A percentile compares a stretch with the other conserved stretches of the same genome.
Conservation (phyloP, 2,329 filamentous ascomycete species). For the Epichloe typhina region DNA sequence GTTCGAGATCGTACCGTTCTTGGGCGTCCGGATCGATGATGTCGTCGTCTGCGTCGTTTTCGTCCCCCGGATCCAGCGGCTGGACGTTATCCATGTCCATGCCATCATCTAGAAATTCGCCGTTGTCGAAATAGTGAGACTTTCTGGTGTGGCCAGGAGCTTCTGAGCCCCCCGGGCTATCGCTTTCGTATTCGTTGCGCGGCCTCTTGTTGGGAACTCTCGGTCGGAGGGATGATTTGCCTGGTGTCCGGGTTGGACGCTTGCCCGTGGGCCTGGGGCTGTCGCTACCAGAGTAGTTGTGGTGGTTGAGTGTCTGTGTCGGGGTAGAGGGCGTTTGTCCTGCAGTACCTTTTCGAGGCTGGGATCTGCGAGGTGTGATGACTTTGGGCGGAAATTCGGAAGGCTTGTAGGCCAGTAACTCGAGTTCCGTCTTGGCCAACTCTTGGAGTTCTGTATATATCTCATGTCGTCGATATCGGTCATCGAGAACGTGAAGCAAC, state of each 20-base stretch:
- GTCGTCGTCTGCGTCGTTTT: conserved; percentile 4
- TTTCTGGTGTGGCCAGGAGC: conserved; percentile 18
- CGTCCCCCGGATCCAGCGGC: conserved; percentile 8
- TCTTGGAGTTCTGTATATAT: conserved; percentile 23
- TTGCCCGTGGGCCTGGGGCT: conserved; percentile 18
- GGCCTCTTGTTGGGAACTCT: conserved; percentile 31
- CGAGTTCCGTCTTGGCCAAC: conserved; percentile 14
- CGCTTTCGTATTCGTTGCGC: conserved; percentile 24
- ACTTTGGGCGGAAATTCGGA: conserved; percentile 15
- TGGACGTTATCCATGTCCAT: conserved; percentile 20
- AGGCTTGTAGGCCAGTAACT: conserved; percentile 14
- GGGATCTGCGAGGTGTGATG: conserved; percentile 12
- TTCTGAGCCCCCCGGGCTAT: conserved; percentile 23
- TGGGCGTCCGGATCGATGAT: neutral
- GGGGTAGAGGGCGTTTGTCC: conserved; percentile 1
- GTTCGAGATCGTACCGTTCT: conserved; percentile 13
- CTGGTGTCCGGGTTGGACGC: conserved; percentile 9
- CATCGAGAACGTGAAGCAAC: conserved; percentile 23
- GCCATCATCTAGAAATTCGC: conserved; percentile 8
- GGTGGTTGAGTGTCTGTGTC: conserved; percentile 2
- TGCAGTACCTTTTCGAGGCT: neutral
- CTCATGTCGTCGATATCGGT: conserved; percentile 19
- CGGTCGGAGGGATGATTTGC: conserved; percentile 6
- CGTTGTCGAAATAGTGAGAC: conserved; percentile 19
- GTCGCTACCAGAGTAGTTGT: conserved; percentile 12